A percentile compares a stretch with the other conserved stretches of the same genome.
Conservation (phyloP, 345 rosid species). For the Luvunga scandens region DNA sequence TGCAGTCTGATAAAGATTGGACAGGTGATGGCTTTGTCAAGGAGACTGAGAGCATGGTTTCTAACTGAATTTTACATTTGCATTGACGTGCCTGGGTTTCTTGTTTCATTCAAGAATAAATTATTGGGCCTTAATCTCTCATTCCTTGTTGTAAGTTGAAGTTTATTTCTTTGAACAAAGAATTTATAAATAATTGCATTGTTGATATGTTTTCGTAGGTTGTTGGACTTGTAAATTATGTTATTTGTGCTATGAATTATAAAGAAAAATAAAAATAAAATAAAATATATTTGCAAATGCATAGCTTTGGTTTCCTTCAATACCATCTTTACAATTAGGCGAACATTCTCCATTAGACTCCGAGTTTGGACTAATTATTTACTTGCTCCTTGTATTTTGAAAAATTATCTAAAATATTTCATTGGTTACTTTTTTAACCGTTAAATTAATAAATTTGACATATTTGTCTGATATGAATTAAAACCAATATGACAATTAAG, state of each 20-base stretch:
- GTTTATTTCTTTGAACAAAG: neutral
- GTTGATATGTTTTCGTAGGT: neutral
- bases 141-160: conserved; percentile 1
- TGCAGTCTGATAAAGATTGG: conserved; percentile 96
- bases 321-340: no score
- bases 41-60: conserved; percentile 95
- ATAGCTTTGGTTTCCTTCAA: no score
- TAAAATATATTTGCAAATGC: neutral
- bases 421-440: no score
- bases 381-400: no score
- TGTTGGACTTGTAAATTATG: neutral
- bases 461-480: no score
- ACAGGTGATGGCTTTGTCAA: conserved; percentile 95
- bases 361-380: no score
- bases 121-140: neutral
- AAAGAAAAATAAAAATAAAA: no score
- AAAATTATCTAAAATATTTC: no score
- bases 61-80: conserved; percentile 43
- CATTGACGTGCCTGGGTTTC: conserved; percentile 13
- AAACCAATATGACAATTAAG: no score
- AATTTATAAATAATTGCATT: neutral
- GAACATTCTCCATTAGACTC: no score
- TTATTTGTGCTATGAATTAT: neutral
- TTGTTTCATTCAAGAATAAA: conserved; percentile 12
- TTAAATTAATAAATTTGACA: no score